A percentile compares a stretch with the other conserved stretches of the same genome.
phyloP scores from a whole-genome alignment of 1,284 basidiomycete species.

The Austropuccinia psidii region DNA sequence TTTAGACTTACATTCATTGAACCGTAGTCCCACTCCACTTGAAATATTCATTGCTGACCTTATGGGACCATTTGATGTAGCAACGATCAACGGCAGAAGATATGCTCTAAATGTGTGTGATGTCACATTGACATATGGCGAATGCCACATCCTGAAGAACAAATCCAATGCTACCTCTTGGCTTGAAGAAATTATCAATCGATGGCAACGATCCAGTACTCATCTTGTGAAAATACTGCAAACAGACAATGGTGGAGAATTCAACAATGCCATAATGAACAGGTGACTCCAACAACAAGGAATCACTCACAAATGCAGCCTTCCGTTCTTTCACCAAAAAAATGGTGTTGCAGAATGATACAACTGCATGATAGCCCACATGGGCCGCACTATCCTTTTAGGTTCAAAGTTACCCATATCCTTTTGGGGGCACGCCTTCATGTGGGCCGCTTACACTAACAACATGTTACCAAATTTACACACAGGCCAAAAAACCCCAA shows the following conservation, averaged over 20 bases:
- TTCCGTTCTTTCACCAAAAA: neutral
- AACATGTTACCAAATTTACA: neutral
- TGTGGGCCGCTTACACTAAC: neutral
- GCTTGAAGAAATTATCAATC: neutral
- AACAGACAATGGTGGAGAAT: conserved; percentile 7
- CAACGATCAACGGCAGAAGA: neutral
- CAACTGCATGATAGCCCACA: neutral
- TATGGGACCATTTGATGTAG: neutral
- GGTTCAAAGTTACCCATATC: neutral
- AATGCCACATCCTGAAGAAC: neutral
- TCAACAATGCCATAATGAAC: neutral
- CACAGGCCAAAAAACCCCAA: neutral
- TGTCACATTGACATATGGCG: neutral
- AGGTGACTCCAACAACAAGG: neutral
- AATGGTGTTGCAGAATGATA: neutral
- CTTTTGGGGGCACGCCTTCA: neutral
- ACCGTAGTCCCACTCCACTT: no score
- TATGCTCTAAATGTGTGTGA: neutral
- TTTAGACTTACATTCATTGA: no score
- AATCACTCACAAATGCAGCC: neutral
- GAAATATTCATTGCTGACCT: no score
- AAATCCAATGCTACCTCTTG: neutral
- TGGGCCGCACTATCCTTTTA: neutral
- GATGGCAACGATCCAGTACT: neutral
- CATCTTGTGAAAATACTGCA: neutral